phyloP scores from a whole-genome alignment of 2,329 filamentous ascomycete genomes.

The Zalaria obscura region DNA sequence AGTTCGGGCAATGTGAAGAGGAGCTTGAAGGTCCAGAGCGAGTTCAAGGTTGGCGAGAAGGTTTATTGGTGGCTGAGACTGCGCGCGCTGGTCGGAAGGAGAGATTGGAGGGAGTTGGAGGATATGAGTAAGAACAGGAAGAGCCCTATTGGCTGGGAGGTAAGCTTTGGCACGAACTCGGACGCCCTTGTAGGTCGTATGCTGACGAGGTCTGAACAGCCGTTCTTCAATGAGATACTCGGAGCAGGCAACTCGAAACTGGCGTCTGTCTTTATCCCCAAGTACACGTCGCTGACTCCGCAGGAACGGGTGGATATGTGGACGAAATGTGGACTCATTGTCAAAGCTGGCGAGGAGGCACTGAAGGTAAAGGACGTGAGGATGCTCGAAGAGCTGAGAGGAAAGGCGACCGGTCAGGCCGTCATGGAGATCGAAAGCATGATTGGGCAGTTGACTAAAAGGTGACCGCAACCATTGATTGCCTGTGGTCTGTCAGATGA shows the following conservation, averaged over 20 bases:
- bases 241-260: conserved; percentile 81
- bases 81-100: conserved; percentile 73
- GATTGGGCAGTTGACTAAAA: conserved; percentile 33
- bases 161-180: conserved; percentile 28
- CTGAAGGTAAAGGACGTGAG: conserved; percentile 65
- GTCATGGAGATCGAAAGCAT: conserved; percentile 73
- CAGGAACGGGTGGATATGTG: conserved; percentile 78
- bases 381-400: conserved; percentile 57
- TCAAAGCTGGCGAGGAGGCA: conserved; percentile 85
- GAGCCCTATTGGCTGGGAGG: conserved; percentile 93
- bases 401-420: conserved; percentile 56
- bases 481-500: too few relatives aligned
- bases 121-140: conserved; percentile 66
- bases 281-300: conserved; percentile 59
- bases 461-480: neutral
- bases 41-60: conserved; percentile 88
- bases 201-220: conserved; percentile 30
- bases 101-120: conserved; percentile 87
- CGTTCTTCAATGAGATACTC: conserved; percentile 82
- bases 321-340: conserved; percentile 82
- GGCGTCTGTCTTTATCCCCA: conserved; percentile 71
- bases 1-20: conserved; percentile 68
- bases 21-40: conserved; percentile 74
- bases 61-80: conserved; percentile 78
- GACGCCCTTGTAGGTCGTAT: conserved; percentile 5